These are phyloP conservation scores for Wallemia ichthyophaga DNA, from an alignment of 1,284 basidiomycete species.

Conservation along the genomic window DNA sequence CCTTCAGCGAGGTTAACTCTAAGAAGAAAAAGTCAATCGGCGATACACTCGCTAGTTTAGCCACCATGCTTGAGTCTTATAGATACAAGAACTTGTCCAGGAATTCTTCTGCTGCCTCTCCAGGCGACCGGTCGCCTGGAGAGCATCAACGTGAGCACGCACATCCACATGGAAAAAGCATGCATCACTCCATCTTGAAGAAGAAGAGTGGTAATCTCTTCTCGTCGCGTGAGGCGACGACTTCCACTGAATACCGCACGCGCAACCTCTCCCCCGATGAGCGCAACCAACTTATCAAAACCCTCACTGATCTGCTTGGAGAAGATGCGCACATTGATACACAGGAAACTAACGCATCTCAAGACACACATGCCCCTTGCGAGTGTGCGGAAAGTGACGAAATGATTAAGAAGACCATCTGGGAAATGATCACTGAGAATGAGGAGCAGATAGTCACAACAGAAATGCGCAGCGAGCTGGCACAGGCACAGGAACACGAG, in stretches of 20 bases:
- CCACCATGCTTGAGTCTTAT: not conserved
- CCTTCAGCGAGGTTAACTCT: slow-evolving; percentile 9
- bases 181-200: not conserved
- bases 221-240: not conserved
- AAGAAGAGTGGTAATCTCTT: not conserved
- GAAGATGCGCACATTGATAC: no score
- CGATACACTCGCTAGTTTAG: not conserved
- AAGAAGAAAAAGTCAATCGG: slow-evolving; percentile 6
- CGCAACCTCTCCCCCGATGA: not conserved
- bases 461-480: not conserved
- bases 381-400: not conserved
- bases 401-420: not conserved
- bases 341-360: no score
- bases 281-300: not conserved
- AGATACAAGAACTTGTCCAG: not conserved
- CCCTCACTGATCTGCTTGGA: not conserved
- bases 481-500: not conserved
- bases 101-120: not conserved
- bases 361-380: not conserved
- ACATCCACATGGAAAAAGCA: not conserved
- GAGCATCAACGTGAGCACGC: not conserved
- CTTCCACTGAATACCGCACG: not conserved
- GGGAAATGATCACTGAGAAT: not conserved
- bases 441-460: not conserved
- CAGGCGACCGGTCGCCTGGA: no score